phyloP scores from a whole-genome alignment of 2,329 filamentous ascomycete species.

The Pleomassaria siparia region DNA sequence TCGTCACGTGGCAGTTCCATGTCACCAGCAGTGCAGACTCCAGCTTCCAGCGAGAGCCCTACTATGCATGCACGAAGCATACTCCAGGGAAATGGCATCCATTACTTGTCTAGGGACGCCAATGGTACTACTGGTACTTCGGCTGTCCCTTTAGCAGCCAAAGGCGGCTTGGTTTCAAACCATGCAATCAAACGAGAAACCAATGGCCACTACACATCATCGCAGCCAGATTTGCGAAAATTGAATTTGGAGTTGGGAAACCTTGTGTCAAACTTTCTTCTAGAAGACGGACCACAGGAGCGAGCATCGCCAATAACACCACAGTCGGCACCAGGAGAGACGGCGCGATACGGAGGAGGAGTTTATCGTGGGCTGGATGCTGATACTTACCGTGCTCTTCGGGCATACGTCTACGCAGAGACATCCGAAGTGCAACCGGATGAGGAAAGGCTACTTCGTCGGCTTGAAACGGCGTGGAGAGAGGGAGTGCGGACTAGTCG shows the following conservation, averaged over 20 bases:
- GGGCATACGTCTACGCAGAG: conserved; percentile 34
- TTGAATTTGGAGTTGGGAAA: not conserved
- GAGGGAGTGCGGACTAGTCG: conserved; percentile 30
- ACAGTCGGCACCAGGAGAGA: not conserved
- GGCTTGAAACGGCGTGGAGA: conserved; percentile 34
- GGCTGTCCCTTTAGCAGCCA: not conserved
- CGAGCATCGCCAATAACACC: not conserved
- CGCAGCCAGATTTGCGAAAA: conserved; percentile 1
- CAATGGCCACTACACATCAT: not conserved
- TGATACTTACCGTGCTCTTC: conserved; percentile 32
- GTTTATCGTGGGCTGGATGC: conserved; percentile 17
- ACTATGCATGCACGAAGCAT: conserved; percentile 13
- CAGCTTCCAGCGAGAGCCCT: conserved; percentile 32
- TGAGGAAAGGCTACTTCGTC: conserved; percentile 32
- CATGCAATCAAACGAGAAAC: not conserved
- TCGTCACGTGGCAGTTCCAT: conserved; percentile 16
- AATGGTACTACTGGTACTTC: not conserved
- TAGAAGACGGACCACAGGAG: not conserved
- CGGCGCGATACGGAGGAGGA: not conserved
- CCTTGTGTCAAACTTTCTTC: conserved; percentile 4
- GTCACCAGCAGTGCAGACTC: conserved; percentile 27
- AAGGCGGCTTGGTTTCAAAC: not conserved
- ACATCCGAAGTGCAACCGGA: conserved; percentile 24
- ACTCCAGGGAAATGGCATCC: not conserved
- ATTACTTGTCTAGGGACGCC: not conserved